Percentiles rank a stretch among this genome's conserved stretches.
phyloP scores from a whole-genome alignment of 805 yeast species.

The Ogataea paraovalis region DNA sequence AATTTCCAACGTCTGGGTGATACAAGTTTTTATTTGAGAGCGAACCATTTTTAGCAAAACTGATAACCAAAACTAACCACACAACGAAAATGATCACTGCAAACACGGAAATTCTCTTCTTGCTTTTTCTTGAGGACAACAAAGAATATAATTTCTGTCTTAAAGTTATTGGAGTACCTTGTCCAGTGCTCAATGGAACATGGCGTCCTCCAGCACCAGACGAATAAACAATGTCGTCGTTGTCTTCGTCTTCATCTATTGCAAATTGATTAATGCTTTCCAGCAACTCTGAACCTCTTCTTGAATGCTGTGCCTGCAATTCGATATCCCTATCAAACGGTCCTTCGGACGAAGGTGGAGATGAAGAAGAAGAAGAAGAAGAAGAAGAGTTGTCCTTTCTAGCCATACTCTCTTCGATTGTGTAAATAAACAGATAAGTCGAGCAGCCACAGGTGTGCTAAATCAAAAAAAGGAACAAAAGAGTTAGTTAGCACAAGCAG shows the following conservation, averaged over 20 bases:
- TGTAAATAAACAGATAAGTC: neutral
- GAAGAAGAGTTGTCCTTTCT: neutral
- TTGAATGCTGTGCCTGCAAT: constrained; percentile 17
- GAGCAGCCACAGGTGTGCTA: neutral
- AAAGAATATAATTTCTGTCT: constrained; percentile 6
- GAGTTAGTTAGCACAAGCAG: too few species aligned
- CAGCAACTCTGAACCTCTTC: constrained; percentile 16
- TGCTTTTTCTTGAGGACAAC: constrained; percentile 19
- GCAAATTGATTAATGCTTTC: constrained; percentile 21
- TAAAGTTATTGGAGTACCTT: constrained; percentile 1
- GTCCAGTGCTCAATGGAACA: constrained; percentile 4
- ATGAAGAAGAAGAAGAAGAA: neutral
- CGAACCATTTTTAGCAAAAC: constrained; percentile 21
- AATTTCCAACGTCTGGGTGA: constrained; percentile 13
- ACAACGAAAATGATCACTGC: constrained; percentile 18
- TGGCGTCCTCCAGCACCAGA: constrained; percentile 4
- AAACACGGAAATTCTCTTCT: constrained; percentile 10
- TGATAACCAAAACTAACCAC: constrained; percentile 25
- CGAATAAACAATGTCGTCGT: constrained; percentile 12
- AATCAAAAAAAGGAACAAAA: too few species aligned
- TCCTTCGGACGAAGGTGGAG: neutral
- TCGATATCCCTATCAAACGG: constrained; percentile 17
- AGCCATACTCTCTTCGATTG: neutral
- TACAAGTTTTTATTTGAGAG: constrained; percentile 15
- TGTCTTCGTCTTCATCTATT: constrained; percentile 23